A percentile compares a stretch with the other conserved stretches of the same genome.
These are phyloP conservation scores for Corynespora cassiicola DNA, from an alignment of 2,329 filamentous ascomycete species.

Conservation along the genomic window DNA sequence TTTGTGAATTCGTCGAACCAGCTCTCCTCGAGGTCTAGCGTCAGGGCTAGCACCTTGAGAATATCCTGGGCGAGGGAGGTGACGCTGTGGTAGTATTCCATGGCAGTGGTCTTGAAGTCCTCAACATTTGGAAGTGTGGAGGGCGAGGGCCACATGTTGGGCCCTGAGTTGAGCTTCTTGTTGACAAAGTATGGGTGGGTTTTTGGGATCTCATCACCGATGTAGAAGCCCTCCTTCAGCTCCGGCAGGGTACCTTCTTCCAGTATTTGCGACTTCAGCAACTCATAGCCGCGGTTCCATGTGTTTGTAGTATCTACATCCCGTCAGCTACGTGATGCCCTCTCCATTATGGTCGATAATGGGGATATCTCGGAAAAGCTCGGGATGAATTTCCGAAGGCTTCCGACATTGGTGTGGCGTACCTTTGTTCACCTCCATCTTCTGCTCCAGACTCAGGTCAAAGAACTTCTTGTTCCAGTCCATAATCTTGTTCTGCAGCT, in stretches of 20 bases:
- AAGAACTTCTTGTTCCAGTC: constrained; percentile 50
- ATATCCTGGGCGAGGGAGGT: constrained; percentile 50
- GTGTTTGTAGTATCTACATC: constrained; percentile 41
- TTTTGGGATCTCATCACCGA: constrained; percentile 50
- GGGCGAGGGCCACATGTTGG: constrained; percentile 49
- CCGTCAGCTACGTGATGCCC: too few species aligned
- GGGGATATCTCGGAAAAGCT: too few species aligned
- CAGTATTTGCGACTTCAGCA: constrained; percentile 50
- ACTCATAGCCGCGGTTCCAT: constrained; percentile 53
- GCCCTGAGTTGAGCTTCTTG: constrained; percentile 48
- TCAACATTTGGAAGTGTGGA: constrained; percentile 20
- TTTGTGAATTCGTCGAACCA: constrained; percentile 47
- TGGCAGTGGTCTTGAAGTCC: constrained; percentile 46
- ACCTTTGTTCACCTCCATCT: constrained; percentile 48
- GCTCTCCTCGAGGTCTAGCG: constrained; percentile 44
- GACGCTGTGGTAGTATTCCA: constrained; percentile 50
- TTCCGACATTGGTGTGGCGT: background rate
- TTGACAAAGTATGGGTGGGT: constrained; percentile 47
- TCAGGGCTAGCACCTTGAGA: constrained; percentile 49
- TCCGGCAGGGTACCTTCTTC: constrained; percentile 51
- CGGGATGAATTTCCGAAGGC: too few species aligned
- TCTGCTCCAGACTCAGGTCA: constrained; percentile 48
- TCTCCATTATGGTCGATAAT: too few species aligned
- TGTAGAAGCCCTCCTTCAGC: constrained; percentile 53
- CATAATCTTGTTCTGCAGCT: constrained; percentile 48